Base-by-base conservation (phyloP, 768 basidiomycete genomes). In the Russula ochroleuca region DNA sequence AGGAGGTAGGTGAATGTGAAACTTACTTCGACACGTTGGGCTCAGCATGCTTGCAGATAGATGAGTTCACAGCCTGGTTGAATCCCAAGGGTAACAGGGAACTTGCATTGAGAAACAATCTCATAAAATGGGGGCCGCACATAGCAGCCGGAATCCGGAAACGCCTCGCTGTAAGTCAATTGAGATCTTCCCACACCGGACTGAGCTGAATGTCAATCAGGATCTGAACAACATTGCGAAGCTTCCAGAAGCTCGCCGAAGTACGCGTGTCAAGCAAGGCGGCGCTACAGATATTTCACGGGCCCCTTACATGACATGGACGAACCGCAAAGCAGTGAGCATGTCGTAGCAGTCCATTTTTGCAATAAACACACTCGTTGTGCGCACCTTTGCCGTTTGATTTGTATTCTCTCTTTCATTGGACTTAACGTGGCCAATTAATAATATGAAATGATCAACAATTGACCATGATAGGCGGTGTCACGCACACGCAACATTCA, bases 11-110 rank as follows among this genome's bases (percentile, higher is more conserved):
- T 74, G 40, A 61, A 5, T 2, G 17, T 15, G 60, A 31, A 40
- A 45, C 28, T 28, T 38, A 21, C 15, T 28, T 38, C 14, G 11
- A 25, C 52, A 25, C 11, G 50, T 51, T 10, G 31, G 6, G 25
- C 64, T 65, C 48, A 67, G 3, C 10, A 6, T 33, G 57, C 45
- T 49, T 59, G 51, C 72, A 98, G 95, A 75, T 96, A 59, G 88
- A 92, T 41, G 85, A 87, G 61, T 90, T 91, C 70, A 74, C 92
- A 35, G 81, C 85, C 5, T 99, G 96, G 95, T 78, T 99, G 19
- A 97, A 96, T 72, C 80, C 86, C 37, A 95, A 94, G 77, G 96
- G 97, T 5, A 84, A 88, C 59, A 86, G 96, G 59, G 96, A 99
- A 75, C 77, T 88, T 47, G 86, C 86, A 35, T 79, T 95, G 49